Evolutionary conservation across 371 early-diverging fungal species (phyloP).

Genomic region (Apophysomyces elegans): DNA sequence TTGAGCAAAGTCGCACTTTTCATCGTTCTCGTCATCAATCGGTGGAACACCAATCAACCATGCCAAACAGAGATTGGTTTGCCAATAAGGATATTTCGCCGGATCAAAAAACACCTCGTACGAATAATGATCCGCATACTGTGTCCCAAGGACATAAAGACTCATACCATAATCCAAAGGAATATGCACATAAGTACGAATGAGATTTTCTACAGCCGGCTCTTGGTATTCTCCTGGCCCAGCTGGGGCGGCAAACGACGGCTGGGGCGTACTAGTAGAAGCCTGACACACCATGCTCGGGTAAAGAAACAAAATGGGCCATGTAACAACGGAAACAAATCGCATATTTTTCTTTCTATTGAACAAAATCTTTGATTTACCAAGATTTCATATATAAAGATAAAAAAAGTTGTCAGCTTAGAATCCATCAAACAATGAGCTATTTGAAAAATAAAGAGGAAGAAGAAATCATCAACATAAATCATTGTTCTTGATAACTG

Average conservation of each 20-base stretch:
- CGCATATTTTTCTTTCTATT: background rate
- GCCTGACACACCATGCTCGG: background rate
- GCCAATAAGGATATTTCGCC: background rate
- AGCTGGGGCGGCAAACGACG: background rate
- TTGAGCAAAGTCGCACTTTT: slow-evolving; percentile 4
- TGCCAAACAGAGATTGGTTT: background rate
- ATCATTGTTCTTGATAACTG: too few species aligned
- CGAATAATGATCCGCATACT: slow-evolving; percentile 1
- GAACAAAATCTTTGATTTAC: too few species aligned
- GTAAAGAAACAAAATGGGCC: background rate
- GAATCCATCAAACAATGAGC: too few species aligned
- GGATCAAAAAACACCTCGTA: slow-evolving; percentile 6
- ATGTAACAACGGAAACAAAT: background rate
- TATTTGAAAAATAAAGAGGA: too few species aligned
- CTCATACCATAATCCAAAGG: background rate
- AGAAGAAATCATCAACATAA: too few species aligned
- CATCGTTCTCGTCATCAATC: background rate
- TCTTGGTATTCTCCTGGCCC: background rate
- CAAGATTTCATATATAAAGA: too few species aligned
- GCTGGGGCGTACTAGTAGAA: background rate
- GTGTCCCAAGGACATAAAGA: background rate
- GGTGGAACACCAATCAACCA: slow-evolving; percentile 3
- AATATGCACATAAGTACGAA: background rate
- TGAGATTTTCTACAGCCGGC: background rate
- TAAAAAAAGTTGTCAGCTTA: too few species aligned